Conservation (phyloP, 257 asterid genomes). For the Cordia subcordata region DNA sequence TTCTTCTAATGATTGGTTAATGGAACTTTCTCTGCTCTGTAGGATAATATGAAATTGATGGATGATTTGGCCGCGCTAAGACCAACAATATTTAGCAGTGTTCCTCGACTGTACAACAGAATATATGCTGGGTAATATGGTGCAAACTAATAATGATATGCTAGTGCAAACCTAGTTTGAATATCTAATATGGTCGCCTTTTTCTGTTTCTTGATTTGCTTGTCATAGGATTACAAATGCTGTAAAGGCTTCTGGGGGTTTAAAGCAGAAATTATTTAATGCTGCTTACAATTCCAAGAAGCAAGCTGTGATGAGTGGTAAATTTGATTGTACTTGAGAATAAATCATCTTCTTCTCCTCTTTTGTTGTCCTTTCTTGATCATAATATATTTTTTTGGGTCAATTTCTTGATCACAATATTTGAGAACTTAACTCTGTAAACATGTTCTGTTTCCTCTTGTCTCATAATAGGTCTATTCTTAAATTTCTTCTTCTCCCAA, state of each 20-base stretch:
- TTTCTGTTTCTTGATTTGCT: conserved; percentile 2
- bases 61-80: conserved; percentile 86
- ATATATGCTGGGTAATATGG: conserved; percentile 93
- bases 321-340: conserved; percentile 13
- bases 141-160: background rate
- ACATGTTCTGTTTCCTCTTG: too few species aligned
- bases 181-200: conserved; percentile 16
- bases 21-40: conserved; percentile 30
- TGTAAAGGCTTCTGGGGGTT: conserved; percentile 70
- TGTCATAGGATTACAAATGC: conserved; percentile 69
- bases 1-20: conserved; percentile 13
- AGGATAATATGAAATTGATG: conserved; percentile 90
- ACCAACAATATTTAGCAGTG: conserved; percentile 94
- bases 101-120: conserved; percentile 96
- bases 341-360: conserved; percentile 5
- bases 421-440: too few species aligned
- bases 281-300: conserved; percentile 91
- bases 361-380: background rate
- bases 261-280: conserved; percentile 77
- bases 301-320: conserved; percentile 87
- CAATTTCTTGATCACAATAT: background rate
- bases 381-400: too few species aligned
- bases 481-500: too few species aligned
- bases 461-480: too few species aligned
- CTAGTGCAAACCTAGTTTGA: conserved; percentile 7